Base-by-base conservation (phyloP, 169 alveolate genomes). In the Eimeria maxima region DNA sequence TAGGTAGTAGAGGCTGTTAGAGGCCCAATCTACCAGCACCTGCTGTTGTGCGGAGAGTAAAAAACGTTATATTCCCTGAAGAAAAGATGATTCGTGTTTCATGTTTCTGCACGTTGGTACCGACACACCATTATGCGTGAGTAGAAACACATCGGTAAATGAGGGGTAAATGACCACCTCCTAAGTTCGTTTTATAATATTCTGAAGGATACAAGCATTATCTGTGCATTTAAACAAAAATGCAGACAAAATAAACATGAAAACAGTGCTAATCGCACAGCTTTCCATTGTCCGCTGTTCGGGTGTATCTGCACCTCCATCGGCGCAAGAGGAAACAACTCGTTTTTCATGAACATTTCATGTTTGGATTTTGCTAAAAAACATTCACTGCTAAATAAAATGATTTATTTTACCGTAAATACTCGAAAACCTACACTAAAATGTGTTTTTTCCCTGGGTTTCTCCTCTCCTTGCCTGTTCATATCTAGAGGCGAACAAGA, bases 1-100 rank as follows among this genome's bases (percentile, higher is more conserved):
- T 24, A 71, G 83, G 22, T 71, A 71, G 83, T 24, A 63, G 74
- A n/a, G n/a, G n/a, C n/a, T n/a, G n/a, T n/a, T n/a, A n/a, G n/a
- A n/a, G n/a, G n/a, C n/a, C n/a, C n/a, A n/a, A n/a, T n/a, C n/a
- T n/a, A n/a, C n/a, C n/a, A n/a, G n/a, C n/a, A n/a, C n/a, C n/a
- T n/a, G n/a, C n/a, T n/a, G n/a, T n/a, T n/a, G n/a, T n/a, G n/a
- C n/a, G n/a, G n/a, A n/a, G n/a, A 6, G 13, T 11, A 60, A 6
- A 60, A 16, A 60, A 60, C 74, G 1, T 24, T 63, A 63, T 24
- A 63, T 63, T 63, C n/a, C n/a, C 38, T 63, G 13, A 3, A 11
- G n/a, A 63, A 24, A 63, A 63, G 11, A 7, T 50, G 29, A 63
- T 63, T 18, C 3, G 18, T 24, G 33, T 63, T 63, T 18, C 42